These are phyloP conservation scores for Manihot esculenta DNA, from an alignment of 441 rosid species.

Conservation along the genomic window DNA sequence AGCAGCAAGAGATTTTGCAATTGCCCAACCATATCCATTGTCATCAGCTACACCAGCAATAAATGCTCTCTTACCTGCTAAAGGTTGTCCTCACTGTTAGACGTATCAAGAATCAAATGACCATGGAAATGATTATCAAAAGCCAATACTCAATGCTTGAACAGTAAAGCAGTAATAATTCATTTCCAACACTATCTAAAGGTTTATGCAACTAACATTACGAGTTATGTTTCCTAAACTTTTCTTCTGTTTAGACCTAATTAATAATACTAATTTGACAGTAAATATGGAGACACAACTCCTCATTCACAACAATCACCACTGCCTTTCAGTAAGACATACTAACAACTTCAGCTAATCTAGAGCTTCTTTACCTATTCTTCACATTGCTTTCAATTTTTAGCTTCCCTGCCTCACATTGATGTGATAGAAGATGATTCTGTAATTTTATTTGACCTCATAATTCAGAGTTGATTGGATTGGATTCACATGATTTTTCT, in stretches of 20 bases:
- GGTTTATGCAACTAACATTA: not conserved
- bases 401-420: not conserved
- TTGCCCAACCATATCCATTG: slow-evolving; percentile 99
- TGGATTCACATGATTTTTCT: too few species aligned
- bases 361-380: not conserved
- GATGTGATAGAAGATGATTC: too few species aligned
- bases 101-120: not conserved
- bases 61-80: slow-evolving; percentile 78
- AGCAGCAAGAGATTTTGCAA: slow-evolving; percentile 97
- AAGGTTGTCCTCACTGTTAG: not conserved
- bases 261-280: not conserved
- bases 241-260: not conserved
- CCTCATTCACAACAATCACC: not conserved
- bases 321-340: not conserved
- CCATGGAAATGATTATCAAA: not conserved
- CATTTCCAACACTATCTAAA: not conserved
- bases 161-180: not conserved
- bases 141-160: not conserved
- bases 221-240: too few species aligned
- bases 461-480: too few species aligned
- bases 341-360: not conserved
- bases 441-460: too few species aligned
- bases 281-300: not conserved
- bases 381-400: not conserved
- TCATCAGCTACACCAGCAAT: slow-evolving; percentile 99